Evolutionary conservation across 108 stramenopile species (phyloP), one percentile per base, ranked within the genome.

Genomic region (Skeletonema tropicum): DNA sequence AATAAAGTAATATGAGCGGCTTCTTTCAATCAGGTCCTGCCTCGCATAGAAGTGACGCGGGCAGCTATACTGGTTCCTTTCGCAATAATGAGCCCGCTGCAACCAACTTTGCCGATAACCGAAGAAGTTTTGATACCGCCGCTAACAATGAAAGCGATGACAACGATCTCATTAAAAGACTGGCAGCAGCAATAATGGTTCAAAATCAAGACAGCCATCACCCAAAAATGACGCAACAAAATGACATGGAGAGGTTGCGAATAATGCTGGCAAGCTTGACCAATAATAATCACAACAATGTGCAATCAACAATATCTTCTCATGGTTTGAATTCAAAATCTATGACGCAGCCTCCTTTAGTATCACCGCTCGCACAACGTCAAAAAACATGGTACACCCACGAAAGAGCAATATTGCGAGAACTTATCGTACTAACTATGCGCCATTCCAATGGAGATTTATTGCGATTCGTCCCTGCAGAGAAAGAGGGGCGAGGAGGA

Each of bases 361-460:
- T 58, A 42, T 2, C 9, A 39, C 19, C 23, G 41, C 58, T 32
- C 23, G 19, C 12, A 2, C 25, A 71, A 25, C 42, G 35, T 29
- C 57, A 61, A 35, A 42, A 72, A 52, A 26, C 15, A 57, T 73
- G 57, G 39, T 68, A 68, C 72, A 41, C 45, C 46, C 32, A 68
- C 30, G 79, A 79, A 64, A 39, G 70, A 41, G 63, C 66, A 42
- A 57, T 79, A 25, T 66, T 79, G 1, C 71, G 79, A 14, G 79
- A 79, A 64, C 49, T 79, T n/a, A 64, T 79, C 7, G 66, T 79
- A 31, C 45, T 79, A 9, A 79, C 71, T 21, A 68, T 79, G 71
- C 66, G 79, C 15, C 66, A 73, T 55, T 42, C 62, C 62, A 64
- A 80, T 46, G 73, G 73, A 29, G 60, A 9, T 17, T 19, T 64